Evolutionary conservation across 768 basidiomycete genomes (phyloP), one percentile per base, ranked within the genome.

Genomic region (Tulasnella sp.): DNA sequence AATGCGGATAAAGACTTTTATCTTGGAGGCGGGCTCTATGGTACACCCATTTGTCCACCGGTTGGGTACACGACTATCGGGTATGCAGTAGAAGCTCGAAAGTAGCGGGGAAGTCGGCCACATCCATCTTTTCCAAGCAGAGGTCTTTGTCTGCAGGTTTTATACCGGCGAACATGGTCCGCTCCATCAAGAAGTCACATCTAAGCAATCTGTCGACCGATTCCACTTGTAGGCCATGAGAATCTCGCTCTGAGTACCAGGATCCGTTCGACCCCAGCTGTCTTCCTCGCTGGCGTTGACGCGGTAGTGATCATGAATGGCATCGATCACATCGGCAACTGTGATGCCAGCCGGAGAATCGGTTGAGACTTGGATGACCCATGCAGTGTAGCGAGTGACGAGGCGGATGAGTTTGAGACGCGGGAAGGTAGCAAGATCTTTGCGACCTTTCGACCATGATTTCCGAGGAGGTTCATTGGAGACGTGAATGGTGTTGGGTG

Each of bases 401-500:
- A 74, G 29, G 17, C 73, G 73, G 22, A 74, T 40, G 29, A 74
- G 62, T 32, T 63, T 69, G 12, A 73, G 59, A n/a, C 73, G 73
- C 12, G 73, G 73, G 63, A 74, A 74, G 5, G 73, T 74, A 40
- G 73, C 73, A 32, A 73, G 73, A 35, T 72, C 73, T n/a, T 66
- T 65, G 34, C 73, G 73, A 19, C 73, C 73, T 64, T 73, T 74
- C 26, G 67, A 70, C 73, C 73, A 74, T 14, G 73, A 74, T 42
- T 69, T 73, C 8, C 39, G 39, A 44, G 72, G 72, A 6, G 41
- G 71, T 66, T 74, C 72, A 17, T 52, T 74, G 29, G 73, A 74
- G n/a, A 74, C 39, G 26, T 74, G 72, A 41, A 73, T 73, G 16
- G 44, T 73, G 62, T 73, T 73, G 39, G 73, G 74, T n/a, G 72